These are phyloP conservation scores for Galerina marginata DNA, from an alignment of 768 basidiomycete species.

Conservation along the genomic window DNA sequence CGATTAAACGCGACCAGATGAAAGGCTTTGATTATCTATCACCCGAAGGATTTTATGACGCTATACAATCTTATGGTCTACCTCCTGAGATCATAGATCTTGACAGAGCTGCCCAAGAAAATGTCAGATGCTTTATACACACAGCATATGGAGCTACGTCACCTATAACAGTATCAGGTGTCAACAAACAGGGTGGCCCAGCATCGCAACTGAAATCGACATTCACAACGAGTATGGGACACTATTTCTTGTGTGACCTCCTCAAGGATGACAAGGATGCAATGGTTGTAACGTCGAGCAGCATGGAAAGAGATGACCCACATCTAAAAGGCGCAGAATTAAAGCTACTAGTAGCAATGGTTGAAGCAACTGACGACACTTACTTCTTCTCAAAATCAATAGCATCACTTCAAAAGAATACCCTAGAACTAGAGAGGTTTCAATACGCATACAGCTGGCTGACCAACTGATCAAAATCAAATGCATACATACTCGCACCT, in stretches of 20 bases:
- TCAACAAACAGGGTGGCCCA: constrained; percentile 34
- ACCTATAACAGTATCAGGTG: constrained; percentile 25
- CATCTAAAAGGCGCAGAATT: constrained; percentile 1
- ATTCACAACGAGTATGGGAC: constrained; percentile 14
- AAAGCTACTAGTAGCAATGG: neutral
- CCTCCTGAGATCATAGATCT: constrained; percentile 28
- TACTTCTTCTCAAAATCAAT: constrained; percentile 12
- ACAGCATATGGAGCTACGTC: constrained; percentile 34
- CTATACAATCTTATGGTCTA: constrained; percentile 31
- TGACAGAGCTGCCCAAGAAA: constrained; percentile 28
- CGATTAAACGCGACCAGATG: constrained; percentile 39
- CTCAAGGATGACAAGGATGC: neutral
- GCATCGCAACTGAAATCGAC: constrained; percentile 16
- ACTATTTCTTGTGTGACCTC: constrained; percentile 7
- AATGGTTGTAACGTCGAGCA: neutral
- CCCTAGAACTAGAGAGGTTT: constrained; percentile 24
- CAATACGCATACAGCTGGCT: constrained; percentile 33
- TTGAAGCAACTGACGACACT: constrained; percentile 21
- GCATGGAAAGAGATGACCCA: neutral
- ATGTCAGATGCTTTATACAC: constrained; percentile 21
- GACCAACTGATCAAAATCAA: constrained; percentile 26
- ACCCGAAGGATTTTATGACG: constrained; percentile 38
- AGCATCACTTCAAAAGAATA: neutral
- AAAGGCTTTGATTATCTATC: no score
- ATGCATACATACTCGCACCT: constrained; percentile 3